These are phyloP conservation scores for Ophiostoma sp. DNA, from an alignment of 2,329 filamentous ascomycete genomes.

Conservation along the genomic window DNA sequence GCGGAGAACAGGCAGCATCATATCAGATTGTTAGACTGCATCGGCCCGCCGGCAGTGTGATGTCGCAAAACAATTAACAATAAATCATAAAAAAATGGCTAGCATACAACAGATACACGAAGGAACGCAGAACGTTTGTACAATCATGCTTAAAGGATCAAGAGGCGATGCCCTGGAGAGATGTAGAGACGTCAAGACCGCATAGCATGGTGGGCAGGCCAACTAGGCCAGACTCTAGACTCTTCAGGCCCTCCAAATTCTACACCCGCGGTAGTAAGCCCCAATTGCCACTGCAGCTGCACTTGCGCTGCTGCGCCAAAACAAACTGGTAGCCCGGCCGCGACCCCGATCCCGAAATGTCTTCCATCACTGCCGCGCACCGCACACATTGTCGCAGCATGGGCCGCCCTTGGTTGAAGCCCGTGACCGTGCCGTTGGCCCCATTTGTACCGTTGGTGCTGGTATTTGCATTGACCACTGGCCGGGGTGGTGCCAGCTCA, in stretches of 20 bases:
- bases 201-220: not conserved
- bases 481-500: slow-evolving; percentile 39
- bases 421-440: slow-evolving; percentile 2
- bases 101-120: not conserved
- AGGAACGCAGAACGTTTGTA: not conserved
- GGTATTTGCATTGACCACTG: not conserved
- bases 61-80: not conserved
- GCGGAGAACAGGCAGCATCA: not conserved
- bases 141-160: not conserved
- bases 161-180: not conserved
- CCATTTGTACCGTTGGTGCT: not conserved
- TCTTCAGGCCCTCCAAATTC: not conserved
- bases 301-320: slow-evolving; percentile 50
- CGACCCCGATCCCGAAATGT: slow-evolving; percentile 39
- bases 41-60: not conserved
- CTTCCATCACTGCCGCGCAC: slow-evolving; percentile 62
- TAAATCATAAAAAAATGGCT: not conserved
- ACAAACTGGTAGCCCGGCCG: slow-evolving; percentile 51
- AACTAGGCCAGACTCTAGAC: not conserved
- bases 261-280: slow-evolving; percentile 37
- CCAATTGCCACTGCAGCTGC: slow-evolving; percentile 52
- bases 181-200: not conserved
- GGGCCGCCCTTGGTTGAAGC: slow-evolving; percentile 17
- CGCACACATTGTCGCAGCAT: slow-evolving; percentile 50
- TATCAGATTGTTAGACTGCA: not conserved